Evolutionary conservation across 768 basidiomycete species (phyloP).

Genomic region (Cystofilobasidium bisporidii): DNA sequence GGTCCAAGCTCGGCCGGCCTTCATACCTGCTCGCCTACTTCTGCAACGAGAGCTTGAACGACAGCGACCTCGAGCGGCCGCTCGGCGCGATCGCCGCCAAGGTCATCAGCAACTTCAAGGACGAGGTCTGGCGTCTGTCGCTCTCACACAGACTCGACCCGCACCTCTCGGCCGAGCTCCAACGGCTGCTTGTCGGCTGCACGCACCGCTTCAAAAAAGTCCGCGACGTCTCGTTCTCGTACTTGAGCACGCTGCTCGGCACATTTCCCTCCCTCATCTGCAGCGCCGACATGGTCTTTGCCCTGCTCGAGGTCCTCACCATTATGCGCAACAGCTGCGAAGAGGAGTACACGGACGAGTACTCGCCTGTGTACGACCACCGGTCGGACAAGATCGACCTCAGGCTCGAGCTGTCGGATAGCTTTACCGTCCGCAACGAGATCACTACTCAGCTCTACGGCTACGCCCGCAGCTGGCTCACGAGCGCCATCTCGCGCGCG

Average conservation of each 20-base stretch:
- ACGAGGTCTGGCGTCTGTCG: conserved; percentile 61
- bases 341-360: conserved; percentile 88
- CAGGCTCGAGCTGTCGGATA: conserved; percentile 70
- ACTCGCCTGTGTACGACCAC: conserved; percentile 77
- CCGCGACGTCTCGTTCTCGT: conserved; percentile 70
- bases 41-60: conserved; percentile 73
- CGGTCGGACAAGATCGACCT: conserved; percentile 65
- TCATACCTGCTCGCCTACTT: conserved; percentile 81
- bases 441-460: conserved; percentile 66
- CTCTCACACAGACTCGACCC: conserved; percentile 67
- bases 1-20: conserved; percentile 66
- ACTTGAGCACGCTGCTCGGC: conserved; percentile 71
- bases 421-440: conserved; percentile 72
- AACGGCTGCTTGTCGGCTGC: conserved; percentile 61
- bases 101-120: conserved; percentile 68
- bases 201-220: conserved; percentile 75
- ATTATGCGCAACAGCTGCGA: conserved; percentile 77
- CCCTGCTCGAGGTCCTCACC: conserved; percentile 83
- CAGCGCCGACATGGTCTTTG: conserved; percentile 72
- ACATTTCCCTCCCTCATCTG: conserved; percentile 94
- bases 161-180: conserved; percentile 61
- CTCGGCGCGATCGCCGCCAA: conserved; percentile 83
- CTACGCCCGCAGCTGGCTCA: conserved; percentile 74
- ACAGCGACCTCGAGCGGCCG: conserved; percentile 57
- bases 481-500: conserved; percentile 71